phyloP scores from a whole-genome alignment of 202 grass and related monocot genomes.

The Thinopyrum obtusiflorum region DNA sequence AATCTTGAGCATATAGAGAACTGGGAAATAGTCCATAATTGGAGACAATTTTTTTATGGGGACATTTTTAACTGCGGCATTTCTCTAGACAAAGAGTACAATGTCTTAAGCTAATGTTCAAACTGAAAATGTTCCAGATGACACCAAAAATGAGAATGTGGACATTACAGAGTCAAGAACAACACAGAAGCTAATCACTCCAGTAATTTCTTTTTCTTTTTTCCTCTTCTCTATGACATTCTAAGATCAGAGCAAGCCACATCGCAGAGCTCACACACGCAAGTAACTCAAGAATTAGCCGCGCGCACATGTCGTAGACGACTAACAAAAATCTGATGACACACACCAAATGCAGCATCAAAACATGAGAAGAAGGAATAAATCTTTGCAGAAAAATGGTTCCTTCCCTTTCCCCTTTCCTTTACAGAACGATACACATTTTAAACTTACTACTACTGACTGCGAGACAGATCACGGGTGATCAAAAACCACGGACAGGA shows the following conservation, averaged over 20 bases:
- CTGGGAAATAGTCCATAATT: background rate
- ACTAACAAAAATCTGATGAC: slow-evolving; percentile 20
- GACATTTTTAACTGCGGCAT: background rate
- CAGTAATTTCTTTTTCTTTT: background rate
- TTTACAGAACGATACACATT: slow-evolving; percentile 51
- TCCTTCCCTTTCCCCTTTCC: slow-evolving; percentile 29
- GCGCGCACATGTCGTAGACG: background rate
- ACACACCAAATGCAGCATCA: slow-evolving; percentile 50
- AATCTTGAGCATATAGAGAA: background rate
- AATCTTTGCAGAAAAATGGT: slow-evolving; percentile 47
- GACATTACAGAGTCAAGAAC: background rate
- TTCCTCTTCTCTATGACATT: background rate
- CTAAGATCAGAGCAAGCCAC: background rate
- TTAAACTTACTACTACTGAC: slow-evolving; percentile 37
- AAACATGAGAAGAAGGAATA: slow-evolving; percentile 47
- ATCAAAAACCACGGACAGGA: slow-evolving; percentile 15
- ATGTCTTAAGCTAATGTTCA: background rate
- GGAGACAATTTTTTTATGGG: background rate
- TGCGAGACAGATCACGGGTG: slow-evolving; percentile 8
- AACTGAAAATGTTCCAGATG: background rate
- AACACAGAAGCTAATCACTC: background rate
- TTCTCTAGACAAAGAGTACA: background rate
- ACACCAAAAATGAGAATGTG: background rate
- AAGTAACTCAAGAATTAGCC: slow-evolving; percentile 24
- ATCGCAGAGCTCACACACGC: background rate